A percentile compares a stretch with the other conserved stretches of the same genome.
phyloP scores from a whole-genome alignment of 352 stramenopile genomes.

The Pythium diclinum region DNA sequence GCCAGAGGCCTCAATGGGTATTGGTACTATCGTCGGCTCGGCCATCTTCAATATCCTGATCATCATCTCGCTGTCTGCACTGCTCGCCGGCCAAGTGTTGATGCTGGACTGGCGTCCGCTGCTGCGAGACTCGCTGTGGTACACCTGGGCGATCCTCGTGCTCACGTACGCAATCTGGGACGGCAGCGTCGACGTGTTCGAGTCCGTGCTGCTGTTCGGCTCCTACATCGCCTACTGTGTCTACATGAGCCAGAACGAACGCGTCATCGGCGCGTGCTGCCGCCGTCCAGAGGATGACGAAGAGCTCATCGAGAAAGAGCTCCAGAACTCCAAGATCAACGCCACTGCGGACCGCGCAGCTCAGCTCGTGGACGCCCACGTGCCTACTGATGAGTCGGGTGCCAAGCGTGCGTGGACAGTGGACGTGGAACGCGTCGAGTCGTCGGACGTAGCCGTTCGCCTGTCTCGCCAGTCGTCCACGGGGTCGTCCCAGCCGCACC shows the following conservation, averaged over 20 bases:
- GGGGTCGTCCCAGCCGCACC: constrained; percentile 8
- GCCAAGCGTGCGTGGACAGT: constrained; percentile 32
- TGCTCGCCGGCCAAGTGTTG: constrained; percentile 61
- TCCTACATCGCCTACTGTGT: constrained; percentile 69
- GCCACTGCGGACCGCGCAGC: constrained; percentile 18
- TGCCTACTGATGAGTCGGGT: neutral
- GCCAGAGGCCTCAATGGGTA: constrained; percentile 53
- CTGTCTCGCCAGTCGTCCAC: constrained; percentile 24
- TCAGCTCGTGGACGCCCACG: constrained; percentile 19
- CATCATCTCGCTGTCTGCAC: constrained; percentile 78
- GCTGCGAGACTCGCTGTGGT: constrained; percentile 79
- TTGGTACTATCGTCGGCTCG: constrained; percentile 84
- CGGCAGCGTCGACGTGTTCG: constrained; percentile 47
- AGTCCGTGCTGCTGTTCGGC: constrained; percentile 63
- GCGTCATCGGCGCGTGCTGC: constrained; percentile 53
- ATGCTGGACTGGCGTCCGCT: constrained; percentile 73
- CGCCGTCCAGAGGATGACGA: constrained; percentile 39
- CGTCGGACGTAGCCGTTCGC: neutral
- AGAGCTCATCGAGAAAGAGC: constrained; percentile 8
- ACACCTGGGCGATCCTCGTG: constrained; percentile 54
- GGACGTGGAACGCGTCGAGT: constrained; percentile 30
- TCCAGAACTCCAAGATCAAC: constrained; percentile 20
- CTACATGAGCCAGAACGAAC: constrained; percentile 74
- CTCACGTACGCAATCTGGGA: constrained; percentile 64
- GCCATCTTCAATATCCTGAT: constrained; percentile 88